phyloP scores from a whole-genome alignment of 768 basidiomycete genomes.

The Tulasnella sp. region DNA sequence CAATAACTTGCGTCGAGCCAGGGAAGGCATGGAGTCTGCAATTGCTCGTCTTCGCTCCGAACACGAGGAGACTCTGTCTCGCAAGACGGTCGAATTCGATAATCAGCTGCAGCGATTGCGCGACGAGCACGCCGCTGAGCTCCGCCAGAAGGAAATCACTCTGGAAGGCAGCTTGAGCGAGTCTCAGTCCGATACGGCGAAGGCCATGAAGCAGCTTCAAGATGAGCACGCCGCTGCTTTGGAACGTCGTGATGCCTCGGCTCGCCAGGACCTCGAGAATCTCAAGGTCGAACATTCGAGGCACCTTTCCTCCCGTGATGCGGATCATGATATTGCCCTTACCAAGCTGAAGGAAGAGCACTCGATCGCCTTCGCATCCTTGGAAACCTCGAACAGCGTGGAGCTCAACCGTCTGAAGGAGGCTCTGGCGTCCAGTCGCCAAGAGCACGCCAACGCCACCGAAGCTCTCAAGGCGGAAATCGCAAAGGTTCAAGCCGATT shows the following conservation, averaged over 20 bases:
- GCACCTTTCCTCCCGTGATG: conserved; percentile 41
- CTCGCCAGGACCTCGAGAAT: conserved; percentile 52
- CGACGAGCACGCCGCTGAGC: conserved; percentile 62
- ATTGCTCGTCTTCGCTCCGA: conserved; percentile 15
- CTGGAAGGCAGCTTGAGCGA: conserved; percentile 63
- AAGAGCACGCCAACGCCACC: conserved; percentile 38
- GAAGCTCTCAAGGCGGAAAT: conserved; percentile 13
- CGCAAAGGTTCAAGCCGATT: conserved; percentile 23
- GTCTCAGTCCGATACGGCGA: conserved; percentile 54
- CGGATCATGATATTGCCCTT: conserved; percentile 36
- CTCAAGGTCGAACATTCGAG: conserved; percentile 53
- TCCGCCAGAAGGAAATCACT: conserved; percentile 64
- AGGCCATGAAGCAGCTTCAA: conserved; percentile 53
- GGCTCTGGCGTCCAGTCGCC: conserved; percentile 35
- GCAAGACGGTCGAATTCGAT: conserved; percentile 46
- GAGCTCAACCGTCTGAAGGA: conserved; percentile 44
- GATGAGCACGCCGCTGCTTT: conserved; percentile 62
- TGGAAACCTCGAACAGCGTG: conserved; percentile 45
- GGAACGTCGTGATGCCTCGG: conserved; percentile 50
- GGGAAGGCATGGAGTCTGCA: conserved; percentile 14
- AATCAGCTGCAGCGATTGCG: conserved; percentile 57
- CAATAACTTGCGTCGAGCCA: conserved; percentile 5
- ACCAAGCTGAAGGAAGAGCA: conserved; percentile 17
- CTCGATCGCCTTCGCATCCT: conserved; percentile 16
- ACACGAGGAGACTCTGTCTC: conserved; percentile 41